Percentiles rank a stretch among this genome's conserved stretches.
These are phyloP conservation scores for Tylopilus sp. DNA, from an alignment of 768 basidiomycete genomes.

Conservation along the genomic window DNA sequence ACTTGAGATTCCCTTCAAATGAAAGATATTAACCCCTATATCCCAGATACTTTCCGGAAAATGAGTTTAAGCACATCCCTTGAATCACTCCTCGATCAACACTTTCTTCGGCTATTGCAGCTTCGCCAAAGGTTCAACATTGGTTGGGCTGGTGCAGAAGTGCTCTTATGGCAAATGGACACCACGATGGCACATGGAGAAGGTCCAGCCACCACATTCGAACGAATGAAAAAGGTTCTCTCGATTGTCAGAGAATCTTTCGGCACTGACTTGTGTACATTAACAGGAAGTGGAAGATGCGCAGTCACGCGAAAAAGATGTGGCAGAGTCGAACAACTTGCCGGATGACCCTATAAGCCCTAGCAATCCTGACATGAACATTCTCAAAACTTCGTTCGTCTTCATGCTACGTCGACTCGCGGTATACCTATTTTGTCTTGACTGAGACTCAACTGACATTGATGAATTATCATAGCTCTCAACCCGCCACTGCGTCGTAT, in stretches of 20 bases:
- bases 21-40: conserved; percentile 31
- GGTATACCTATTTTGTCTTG: conserved; percentile 32
- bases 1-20: neutral
- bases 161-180: conserved; percentile 45
- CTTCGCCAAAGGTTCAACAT: conserved; percentile 48
- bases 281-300: conserved; percentile 25
- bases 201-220: conserved; percentile 38
- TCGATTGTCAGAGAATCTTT: too few species aligned
- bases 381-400: conserved; percentile 59
- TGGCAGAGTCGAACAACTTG: conserved; percentile 41
- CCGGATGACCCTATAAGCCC: conserved; percentile 52
- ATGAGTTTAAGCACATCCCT: conserved; percentile 65
- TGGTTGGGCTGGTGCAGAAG: conserved; percentile 71
- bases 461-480: conserved; percentile 45
- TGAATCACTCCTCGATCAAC: conserved; percentile 56
- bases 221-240: conserved; percentile 30
- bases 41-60: conserved; percentile 45
- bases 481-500: conserved; percentile 70
- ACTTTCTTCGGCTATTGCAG: conserved; percentile 51
- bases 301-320: conserved; percentile 41
- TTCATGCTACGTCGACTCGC: conserved; percentile 64
- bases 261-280: neutral
- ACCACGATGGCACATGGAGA: conserved; percentile 43
- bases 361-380: conserved; percentile 43
- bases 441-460: neutral